Base-by-base conservation (phyloP, 768 basidiomycete genomes). In the Lactarius indigo region DNA sequence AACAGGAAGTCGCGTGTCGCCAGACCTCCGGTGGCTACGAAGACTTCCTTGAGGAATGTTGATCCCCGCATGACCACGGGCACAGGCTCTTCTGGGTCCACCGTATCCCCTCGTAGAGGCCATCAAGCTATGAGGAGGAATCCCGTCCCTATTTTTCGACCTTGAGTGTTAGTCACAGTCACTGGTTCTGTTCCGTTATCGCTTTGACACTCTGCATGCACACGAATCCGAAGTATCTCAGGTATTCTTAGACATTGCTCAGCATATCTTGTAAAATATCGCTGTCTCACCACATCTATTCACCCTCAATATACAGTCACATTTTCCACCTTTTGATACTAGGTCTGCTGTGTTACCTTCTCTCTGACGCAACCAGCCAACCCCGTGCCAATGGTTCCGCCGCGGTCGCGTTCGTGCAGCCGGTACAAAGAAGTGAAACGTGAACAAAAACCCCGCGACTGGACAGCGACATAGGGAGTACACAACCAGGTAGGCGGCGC, bases 241-340 rank as follows among this genome's bases (percentile, higher is more conserved):
- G 57, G 58, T 39, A 56, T 44, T 20, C 23, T 56, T 65, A 65
- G 59, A 65, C 33, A 47, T 20, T 56, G 26, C 57, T 59, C 18
- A 42, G 56, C 54, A 64, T 60, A 68, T 64, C 52, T 37, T 68
- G 66, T 68, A 68, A 64, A 64, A 23, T 68, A 64, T 64, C 52
- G 26, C 26, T 15, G 33, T 60, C 52, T 56, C 66, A 37, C 59
- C 41, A 42, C 58, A 64, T 54, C 12, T 55, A 59, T 54, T 37
- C 37, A 63, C 23, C 57, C 18, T 28, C 41, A 18, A 28, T 67
- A 47, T 57, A 67, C 37, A 44, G 17, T 56, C 55, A 59, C 31
- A 50, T 52, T 55, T 5, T 55, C 28, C 8, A 13, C 12, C 26
- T 31, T 55, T 28, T 55, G 54, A 30, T 26, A 5, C 7, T 9